phyloP scores from a whole-genome alignment of 768 basidiomycete species.

The Russula abietina region DNA sequence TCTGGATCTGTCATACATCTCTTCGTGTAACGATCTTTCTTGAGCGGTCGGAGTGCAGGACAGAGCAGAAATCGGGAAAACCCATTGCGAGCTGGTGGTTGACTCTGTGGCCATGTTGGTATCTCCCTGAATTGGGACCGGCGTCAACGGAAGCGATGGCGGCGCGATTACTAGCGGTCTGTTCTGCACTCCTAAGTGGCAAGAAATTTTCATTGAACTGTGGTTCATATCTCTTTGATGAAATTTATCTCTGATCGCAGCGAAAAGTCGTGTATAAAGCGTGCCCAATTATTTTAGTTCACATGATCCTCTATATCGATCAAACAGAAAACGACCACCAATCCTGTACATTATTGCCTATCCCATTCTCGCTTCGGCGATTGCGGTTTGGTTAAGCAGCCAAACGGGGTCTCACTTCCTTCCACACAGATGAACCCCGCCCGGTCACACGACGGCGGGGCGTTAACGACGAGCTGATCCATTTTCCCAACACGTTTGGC shows the following conservation, averaged over 20 bases:
- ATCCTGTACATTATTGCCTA: constrained; percentile 14
- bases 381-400: constrained; percentile 11
- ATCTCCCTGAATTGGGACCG: not conserved
- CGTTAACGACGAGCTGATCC: constrained; percentile 20
- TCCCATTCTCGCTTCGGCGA: constrained; percentile 16
- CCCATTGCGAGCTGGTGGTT: constrained; percentile 14
- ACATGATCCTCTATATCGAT: constrained; percentile 23
- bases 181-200: not conserved
- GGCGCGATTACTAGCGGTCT: not conserved
- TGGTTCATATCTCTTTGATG: no score
- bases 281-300: constrained; percentile 11
- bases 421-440: not conserved
- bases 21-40: constrained; percentile 42
- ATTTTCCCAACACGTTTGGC: constrained; percentile 30
- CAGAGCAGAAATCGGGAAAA: constrained; percentile 20
- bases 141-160: not conserved
- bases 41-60: constrained; percentile 21
- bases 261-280: constrained; percentile 15
- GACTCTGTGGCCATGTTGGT: not conserved
- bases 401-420: not conserved
- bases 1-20: constrained; percentile 72
- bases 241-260: constrained; percentile 15
- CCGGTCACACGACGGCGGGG: not conserved
- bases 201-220: no score
- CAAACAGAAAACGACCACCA: not conserved